Evolutionary conservation across 2,329 filamentous ascomycete species (phyloP), one percentile per base, ranked within the genome.

Genomic region (Calonectria hawksworthii): DNA sequence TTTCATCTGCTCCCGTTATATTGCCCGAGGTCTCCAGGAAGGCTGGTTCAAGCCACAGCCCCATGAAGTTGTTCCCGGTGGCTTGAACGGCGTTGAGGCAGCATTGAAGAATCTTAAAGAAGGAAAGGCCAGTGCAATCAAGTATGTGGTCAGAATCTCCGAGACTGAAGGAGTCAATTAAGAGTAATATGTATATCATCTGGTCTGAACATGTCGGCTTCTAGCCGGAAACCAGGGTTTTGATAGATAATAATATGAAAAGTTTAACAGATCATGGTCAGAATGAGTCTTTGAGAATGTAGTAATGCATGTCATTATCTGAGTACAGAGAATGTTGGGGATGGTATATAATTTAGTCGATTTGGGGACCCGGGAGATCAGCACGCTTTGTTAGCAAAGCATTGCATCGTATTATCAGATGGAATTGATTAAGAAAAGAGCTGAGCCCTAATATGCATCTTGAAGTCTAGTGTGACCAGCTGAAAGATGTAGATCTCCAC

Each of bases 11-110:
- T 61, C 36, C 23, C 56, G 34, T 2, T 61, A 61, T 23, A n/a
- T 61, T 26, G 56, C 32, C 14, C 56, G 56, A 61, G 56, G 32
- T 18, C 34, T 61, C 4, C 56, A 61, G 32, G 56, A 61, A 13
- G 56, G 56, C 13, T 61, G 56, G 56, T 61, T 61, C n/a, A 61
- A 61, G 34, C 56, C 56, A 7, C 56, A 61, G 13, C 56, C 56
- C 3, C 56, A 61, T 9, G 11, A 26, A n/a, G 56, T 61, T 61
- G 56, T 61, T 13, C 56, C 56, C 2, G 56, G 56, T 11, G 56
- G 56, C 11, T 36, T 61, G 8, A 21, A 36, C 11, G 56, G 32
- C 26, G 32, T 61, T 5, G 21, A 61, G 23, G 38, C 32, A 16
- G 56, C 32, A 2, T 38, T 61, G 34, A 36, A 61, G n/a, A 38